These are phyloP conservation scores for Blepharisma stoltei DNA, from an alignment of 73 alveolate genomes.

Conservation along the genomic window DNA sequence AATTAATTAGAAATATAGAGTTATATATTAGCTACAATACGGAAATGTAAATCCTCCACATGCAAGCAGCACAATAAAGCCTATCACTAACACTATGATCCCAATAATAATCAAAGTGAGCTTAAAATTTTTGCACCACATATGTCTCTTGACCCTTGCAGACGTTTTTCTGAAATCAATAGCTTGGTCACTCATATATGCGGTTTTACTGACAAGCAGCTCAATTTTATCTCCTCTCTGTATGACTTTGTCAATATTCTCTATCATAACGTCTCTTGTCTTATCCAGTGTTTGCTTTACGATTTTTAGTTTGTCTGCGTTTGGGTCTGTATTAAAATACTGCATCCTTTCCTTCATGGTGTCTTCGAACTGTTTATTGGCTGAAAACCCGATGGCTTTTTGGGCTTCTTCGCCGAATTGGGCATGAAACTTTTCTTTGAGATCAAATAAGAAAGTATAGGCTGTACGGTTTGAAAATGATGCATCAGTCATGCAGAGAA, in stretches of 20 bases:
- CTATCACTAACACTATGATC: slow-evolving; percentile 22
- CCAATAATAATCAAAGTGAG: slow-evolving; percentile 38
- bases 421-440: slow-evolving; percentile 30
- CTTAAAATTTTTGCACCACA: slow-evolving; percentile 56
- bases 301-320: slow-evolving; percentile 36
- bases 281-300: slow-evolving; percentile 20
- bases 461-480: slow-evolving; percentile 45
- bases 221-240: slow-evolving; percentile 57
- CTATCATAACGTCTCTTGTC: slow-evolving; percentile 47
- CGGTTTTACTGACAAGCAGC: slow-evolving; percentile 32
- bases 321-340: slow-evolving; percentile 42
- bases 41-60: slow-evolving; percentile 24
- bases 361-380: slow-evolving; percentile 27
- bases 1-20: too few species aligned
- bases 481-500: slow-evolving; percentile 52
- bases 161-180: slow-evolving; percentile 34
- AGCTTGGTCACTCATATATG: slow-evolving; percentile 37
- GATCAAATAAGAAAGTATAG: slow-evolving; percentile 48
- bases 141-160: slow-evolving; percentile 36
- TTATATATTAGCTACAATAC: background rate
- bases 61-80: slow-evolving; percentile 25
- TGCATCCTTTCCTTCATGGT: slow-evolving; percentile 30
- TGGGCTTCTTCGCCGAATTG: slow-evolving; percentile 26
- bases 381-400: slow-evolving; percentile 15
- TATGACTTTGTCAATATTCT: slow-evolving; percentile 40